A percentile compares a stretch with the other conserved stretches of the same genome.
These are phyloP conservation scores for Retiboletus fuscus DNA, from an alignment of 1,284 basidiomycete species.

Conservation along the genomic window DNA sequence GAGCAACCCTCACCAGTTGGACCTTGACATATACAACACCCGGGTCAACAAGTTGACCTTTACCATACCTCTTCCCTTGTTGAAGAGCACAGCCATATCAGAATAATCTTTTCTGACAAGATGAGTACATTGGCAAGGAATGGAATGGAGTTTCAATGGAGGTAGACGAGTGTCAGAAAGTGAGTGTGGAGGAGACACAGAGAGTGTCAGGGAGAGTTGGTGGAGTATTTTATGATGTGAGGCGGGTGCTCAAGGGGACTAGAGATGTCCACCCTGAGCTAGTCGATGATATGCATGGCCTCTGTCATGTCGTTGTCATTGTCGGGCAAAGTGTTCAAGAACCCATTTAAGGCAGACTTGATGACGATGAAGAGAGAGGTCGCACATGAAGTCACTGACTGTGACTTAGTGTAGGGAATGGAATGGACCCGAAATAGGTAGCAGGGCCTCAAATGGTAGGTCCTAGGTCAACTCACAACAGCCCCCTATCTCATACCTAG, in stretches of 20 bases:
- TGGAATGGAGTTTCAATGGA: slow-evolving; percentile 94
- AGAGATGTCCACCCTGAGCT: background rate
- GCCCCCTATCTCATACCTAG: too few relatives aligned
- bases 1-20: slow-evolving; percentile 97
- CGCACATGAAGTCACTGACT: too few relatives aligned
- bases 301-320: background rate
- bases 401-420: too few relatives aligned
- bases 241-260: slow-evolving; percentile 59
- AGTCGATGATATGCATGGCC: background rate
- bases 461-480: too few relatives aligned
- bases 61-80: slow-evolving; percentile 97
- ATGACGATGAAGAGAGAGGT: slow-evolving; percentile 55
- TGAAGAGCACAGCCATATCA: slow-evolving; percentile 98
- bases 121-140: slow-evolving; percentile 97
- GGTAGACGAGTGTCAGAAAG: slow-evolving; percentile 76
- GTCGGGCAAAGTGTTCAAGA: slow-evolving; percentile 29
- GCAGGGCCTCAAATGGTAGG: too few relatives aligned
- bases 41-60: slow-evolving; percentile 93
- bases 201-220: slow-evolving; percentile 69
- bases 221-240: slow-evolving; percentile 82
- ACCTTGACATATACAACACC: slow-evolving; percentile 96
- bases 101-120: slow-evolving; percentile 99
- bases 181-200: slow-evolving; percentile 69
- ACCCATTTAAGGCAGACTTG: slow-evolving; percentile 40
- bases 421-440: too few relatives aligned